Conservation (phyloP, 768 basidiomycete genomes). For the Lentinula boryana region DNA sequence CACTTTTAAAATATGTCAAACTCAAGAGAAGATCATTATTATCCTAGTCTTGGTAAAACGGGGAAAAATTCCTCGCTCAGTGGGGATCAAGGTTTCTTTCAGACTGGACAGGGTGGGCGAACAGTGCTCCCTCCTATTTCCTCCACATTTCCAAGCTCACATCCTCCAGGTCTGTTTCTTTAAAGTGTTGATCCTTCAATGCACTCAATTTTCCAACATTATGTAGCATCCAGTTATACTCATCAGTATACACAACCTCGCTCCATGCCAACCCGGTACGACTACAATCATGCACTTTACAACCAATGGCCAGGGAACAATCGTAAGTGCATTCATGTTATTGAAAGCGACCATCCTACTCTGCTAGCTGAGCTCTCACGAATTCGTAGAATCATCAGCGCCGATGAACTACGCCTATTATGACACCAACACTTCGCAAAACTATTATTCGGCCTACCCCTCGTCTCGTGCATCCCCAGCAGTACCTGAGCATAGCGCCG, state of each 20-base stretch:
- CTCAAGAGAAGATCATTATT: constrained; percentile 69
- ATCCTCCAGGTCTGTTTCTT: constrained; percentile 81
- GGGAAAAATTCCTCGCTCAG: constrained; percentile 61
- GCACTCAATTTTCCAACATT: constrained; percentile 54
- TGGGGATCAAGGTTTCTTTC: constrained; percentile 64
- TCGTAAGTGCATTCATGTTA: constrained; percentile 25
- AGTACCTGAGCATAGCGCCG: constrained; percentile 26
- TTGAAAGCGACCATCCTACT: background rate
- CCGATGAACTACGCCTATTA: constrained; percentile 28
- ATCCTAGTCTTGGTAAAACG: constrained; percentile 55
- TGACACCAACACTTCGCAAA: constrained; percentile 18
- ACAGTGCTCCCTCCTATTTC: constrained; percentile 82
- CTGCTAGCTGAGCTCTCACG: constrained; percentile 6
- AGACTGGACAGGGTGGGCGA: constrained; percentile 85
- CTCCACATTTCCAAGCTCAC: constrained; percentile 83
- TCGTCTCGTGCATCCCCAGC: constrained; percentile 26
- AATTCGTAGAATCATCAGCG: constrained; percentile 7
- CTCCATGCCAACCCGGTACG: constrained; percentile 54
- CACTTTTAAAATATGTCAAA: constrained; percentile 54
- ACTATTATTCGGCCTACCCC: constrained; percentile 17
- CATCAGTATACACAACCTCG: constrained; percentile 61
- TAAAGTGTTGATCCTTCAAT: constrained; percentile 39
- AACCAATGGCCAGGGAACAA: constrained; percentile 33
- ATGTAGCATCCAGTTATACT: constrained; percentile 57
- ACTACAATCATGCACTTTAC: constrained; percentile 45